A percentile compares a stretch with the other conserved stretches of the same genome.
These are phyloP conservation scores for Amaranthus tricolor DNA, from an alignment of 179 eudicot genomes.

Conservation along the genomic window DNA sequence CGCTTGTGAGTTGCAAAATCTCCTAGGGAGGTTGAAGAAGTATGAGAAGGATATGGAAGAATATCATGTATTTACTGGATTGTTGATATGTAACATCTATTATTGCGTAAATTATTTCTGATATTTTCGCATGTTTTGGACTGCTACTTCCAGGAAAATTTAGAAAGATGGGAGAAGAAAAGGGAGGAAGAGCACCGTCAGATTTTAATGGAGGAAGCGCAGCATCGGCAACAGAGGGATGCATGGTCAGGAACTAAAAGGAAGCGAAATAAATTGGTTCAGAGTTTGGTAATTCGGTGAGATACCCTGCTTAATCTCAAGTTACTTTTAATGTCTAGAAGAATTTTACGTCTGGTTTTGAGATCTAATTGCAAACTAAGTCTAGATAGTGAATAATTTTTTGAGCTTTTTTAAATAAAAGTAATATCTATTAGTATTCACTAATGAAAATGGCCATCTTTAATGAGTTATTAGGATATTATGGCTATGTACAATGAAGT, in stretches of 20 bases:
- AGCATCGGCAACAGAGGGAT: slow-evolving; percentile 54
- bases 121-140: slow-evolving; percentile 11
- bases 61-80: slow-evolving; percentile 49
- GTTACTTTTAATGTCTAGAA: slow-evolving; percentile 1
- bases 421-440: too few relatives aligned
- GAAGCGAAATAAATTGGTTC: slow-evolving; percentile 48
- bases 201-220: slow-evolving; percentile 77
- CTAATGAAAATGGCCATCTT: too few relatives aligned
- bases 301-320: slow-evolving; percentile 18
- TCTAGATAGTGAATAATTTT: neutral
- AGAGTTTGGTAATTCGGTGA: slow-evolving; percentile 60
- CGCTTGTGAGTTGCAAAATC: slow-evolving; percentile 65
- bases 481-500: too few relatives aligned
- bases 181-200: slow-evolving; percentile 69
- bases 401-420: neutral
- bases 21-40: slow-evolving; percentile 64
- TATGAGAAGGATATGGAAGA: slow-evolving; percentile 84
- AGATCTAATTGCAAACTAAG: neutral
- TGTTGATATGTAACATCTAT: slow-evolving; percentile 4
- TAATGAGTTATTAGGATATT: too few relatives aligned
- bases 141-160: slow-evolving; percentile 43
- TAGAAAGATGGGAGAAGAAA: slow-evolving; percentile 63
- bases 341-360: neutral
- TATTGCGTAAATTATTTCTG: neutral
- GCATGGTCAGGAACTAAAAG: slow-evolving; percentile 44